Percentiles rank a stretch among this genome's conserved stretches.
phyloP scores from a whole-genome alignment of 1,139 yeast genomes.

The Blastobotrys ciferrii region DNA sequence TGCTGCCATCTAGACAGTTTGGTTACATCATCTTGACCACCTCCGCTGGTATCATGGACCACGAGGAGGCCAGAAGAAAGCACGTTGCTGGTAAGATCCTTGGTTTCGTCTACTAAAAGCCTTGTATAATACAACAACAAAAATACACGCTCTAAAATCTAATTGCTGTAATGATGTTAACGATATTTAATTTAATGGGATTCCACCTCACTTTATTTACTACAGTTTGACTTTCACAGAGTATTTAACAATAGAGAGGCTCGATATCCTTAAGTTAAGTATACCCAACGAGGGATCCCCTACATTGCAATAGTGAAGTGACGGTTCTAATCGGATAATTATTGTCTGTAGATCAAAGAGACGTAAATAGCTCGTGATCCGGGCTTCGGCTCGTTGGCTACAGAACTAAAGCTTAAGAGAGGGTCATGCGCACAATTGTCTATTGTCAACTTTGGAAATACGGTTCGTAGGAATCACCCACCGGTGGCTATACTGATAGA shows the following conservation, averaged over 20 bases:
- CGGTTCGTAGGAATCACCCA: no score
- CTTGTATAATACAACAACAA: slow-evolving; percentile 4
- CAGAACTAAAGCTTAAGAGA: no score
- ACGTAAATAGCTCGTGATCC: no score
- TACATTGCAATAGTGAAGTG: no score
- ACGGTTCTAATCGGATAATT: no score
- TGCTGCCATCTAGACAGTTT: slow-evolving; percentile 97
- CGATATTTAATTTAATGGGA: slow-evolving; percentile 7
- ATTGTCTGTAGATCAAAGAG: no score
- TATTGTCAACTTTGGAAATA: no score
- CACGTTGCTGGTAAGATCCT: slow-evolving; percentile 98
- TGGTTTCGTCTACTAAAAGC: slow-evolving; percentile 88
- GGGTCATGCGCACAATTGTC: no score
- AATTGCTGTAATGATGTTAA: slow-evolving; percentile 4
- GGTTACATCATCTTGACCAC: slow-evolving; percentile 97
- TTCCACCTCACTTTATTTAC: background rate
- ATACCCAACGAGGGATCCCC: no score
- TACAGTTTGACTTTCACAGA: background rate
- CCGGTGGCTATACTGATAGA: no score
- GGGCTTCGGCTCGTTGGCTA: no score
- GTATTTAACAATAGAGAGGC: background rate
- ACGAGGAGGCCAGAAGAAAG: slow-evolving; percentile 99
- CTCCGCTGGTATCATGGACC: slow-evolving; percentile 99
- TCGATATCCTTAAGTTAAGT: background rate
- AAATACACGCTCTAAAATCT: slow-evolving; percentile 1